These are phyloP conservation scores for Aureobasidium lini DNA, from an alignment of 2,329 filamentous ascomycete species.

Conservation along the genomic window DNA sequence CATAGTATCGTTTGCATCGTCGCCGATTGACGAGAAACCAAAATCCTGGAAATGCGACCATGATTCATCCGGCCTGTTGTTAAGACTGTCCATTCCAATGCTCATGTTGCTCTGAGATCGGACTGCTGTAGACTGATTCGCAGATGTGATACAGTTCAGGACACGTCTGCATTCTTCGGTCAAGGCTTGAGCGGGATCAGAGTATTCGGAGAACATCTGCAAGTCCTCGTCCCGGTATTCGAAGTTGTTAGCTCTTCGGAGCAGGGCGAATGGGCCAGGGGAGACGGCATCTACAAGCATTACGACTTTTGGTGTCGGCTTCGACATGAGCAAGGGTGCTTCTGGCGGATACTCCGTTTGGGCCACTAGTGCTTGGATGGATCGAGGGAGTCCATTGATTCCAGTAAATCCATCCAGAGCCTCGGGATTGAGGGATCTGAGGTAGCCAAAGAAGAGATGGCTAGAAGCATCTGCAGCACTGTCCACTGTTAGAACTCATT, in stretches of 20 bases:
- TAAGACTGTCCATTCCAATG: conserved; percentile 26
- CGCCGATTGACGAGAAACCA: conserved; percentile 65
- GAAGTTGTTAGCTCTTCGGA: conserved; percentile 88
- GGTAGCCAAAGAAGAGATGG: conserved; percentile 95
- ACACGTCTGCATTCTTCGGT: conserved; percentile 94
- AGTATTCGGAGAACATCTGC: conserved; percentile 76
- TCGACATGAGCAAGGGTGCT: conserved; percentile 66
- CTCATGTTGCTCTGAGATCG: conserved; percentile 40
- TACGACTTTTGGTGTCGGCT: conserved; percentile 77
- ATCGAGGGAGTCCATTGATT: conserved; percentile 81
- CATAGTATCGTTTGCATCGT: conserved; percentile 16
- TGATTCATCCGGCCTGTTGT: conserved; percentile 68
- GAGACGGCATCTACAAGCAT: conserved; percentile 97
- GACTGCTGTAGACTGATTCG: conserved; percentile 66
- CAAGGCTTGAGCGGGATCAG: conserved; percentile 79
- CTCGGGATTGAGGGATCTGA: conserved; percentile 82
- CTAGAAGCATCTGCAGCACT: conserved; percentile 93
- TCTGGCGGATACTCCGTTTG: conserved; percentile 93
- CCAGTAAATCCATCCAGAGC: conserved; percentile 59
- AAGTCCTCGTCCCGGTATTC: conserved; percentile 89
- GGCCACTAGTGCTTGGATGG: conserved; percentile 80
- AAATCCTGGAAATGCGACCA: conserved; percentile 97
- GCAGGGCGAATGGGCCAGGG: conserved; percentile 82
- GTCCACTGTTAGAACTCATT: conserved; percentile 14
- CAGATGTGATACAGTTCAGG: conserved; percentile 75